A percentile compares a stretch with the other conserved stretches of the same genome.
Evolutionary conservation across 73 alveolate genomes (phyloP).

Genomic region (Blepharisma japonicum): DNA sequence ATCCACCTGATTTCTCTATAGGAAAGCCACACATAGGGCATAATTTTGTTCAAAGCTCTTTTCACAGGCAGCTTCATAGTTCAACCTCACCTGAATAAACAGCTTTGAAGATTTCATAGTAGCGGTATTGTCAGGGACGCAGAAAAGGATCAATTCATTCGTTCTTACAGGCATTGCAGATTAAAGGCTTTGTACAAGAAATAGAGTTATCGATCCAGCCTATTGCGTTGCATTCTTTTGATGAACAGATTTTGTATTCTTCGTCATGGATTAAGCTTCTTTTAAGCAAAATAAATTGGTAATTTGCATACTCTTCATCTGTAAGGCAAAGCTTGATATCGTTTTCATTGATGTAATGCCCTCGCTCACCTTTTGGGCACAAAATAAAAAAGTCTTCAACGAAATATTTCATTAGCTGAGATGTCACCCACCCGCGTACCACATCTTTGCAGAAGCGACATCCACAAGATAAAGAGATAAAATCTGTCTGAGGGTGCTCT

Average conservation of each 20-base stretch:
- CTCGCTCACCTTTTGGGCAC: neutral
- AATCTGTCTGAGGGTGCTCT: no score
- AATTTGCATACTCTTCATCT: neutral
- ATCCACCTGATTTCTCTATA: constrained; percentile 93
- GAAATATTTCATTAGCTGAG: neutral
- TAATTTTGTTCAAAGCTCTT: constrained; percentile 58
- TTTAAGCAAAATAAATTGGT: constrained; percentile 1
- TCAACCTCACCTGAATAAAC: neutral
- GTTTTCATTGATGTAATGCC: neutral
- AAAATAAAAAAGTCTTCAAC: neutral
- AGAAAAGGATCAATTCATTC: constrained; percentile 1
- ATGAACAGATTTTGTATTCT: neutral
- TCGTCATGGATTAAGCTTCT: neutral
- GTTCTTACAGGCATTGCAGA: neutral
- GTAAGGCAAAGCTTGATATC: neutral
- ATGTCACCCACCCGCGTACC: constrained; percentile 17
- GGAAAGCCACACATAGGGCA: constrained; percentile 95
- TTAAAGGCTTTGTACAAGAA: neutral
- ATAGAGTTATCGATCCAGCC: constrained; percentile 5
- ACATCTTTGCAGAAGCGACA: constrained; percentile 1
- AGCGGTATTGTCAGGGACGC: neutral
- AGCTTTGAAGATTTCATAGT: neutral
- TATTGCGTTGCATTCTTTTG: neutral
- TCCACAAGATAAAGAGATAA: neutral
- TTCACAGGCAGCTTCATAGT: constrained; percentile 32